phyloP scores from a whole-genome alignment of 148 eudicot species.

The Salicornia ramosissima region DNA sequence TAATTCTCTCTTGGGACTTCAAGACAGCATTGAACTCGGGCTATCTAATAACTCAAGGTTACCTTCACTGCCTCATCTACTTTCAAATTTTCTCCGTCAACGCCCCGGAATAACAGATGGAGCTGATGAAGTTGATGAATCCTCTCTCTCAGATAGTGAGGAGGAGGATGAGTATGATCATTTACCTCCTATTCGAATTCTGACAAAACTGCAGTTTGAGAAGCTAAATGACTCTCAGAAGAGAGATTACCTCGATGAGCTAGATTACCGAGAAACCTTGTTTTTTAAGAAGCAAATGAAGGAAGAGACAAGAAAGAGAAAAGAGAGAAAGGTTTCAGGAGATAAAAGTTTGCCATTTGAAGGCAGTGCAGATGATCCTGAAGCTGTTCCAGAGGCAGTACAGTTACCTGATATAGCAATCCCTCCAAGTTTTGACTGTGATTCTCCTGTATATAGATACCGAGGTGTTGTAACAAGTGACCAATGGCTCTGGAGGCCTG shows the following conservation, averaged over 20 bases:
- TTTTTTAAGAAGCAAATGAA: slow-evolving; percentile 78
- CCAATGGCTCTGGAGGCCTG: slow-evolving; percentile 77
- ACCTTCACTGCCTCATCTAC: slow-evolving; percentile 89
- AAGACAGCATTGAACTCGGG: slow-evolving; percentile 67
- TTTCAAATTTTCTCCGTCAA: slow-evolving; percentile 76
- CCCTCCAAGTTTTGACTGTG: slow-evolving; percentile 78
- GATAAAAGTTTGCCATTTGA: slow-evolving; percentile 24
- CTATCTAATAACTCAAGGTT: slow-evolving; percentile 39
- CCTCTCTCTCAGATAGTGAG: slow-evolving; percentile 41
- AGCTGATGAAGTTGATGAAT: slow-evolving; percentile 41
- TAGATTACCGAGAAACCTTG: slow-evolving; percentile 89
- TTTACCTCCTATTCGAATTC: slow-evolving; percentile 83
- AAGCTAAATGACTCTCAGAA: slow-evolving; percentile 64
- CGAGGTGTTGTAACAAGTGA: slow-evolving; percentile 64
- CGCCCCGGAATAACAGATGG: slow-evolving; percentile 35
- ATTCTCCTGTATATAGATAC: slow-evolving; percentile 62
- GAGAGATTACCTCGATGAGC: slow-evolving; percentile 83
- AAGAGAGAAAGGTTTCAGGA: slow-evolving; percentile 29
- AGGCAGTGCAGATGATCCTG: slow-evolving; percentile 34
- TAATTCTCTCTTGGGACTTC: slow-evolving; percentile 59
- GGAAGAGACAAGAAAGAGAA: slow-evolving; percentile 52
- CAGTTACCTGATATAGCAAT: slow-evolving; percentile 70
- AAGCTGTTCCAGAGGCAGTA: slow-evolving; percentile 55
- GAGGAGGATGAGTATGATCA: slow-evolving; percentile 81
- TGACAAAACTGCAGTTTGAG: slow-evolving; percentile 67